A percentile compares a stretch with the other conserved stretches of the same genome.
Conservation (phyloP, 306 rosid species). For the Trifolium dubium region DNA sequence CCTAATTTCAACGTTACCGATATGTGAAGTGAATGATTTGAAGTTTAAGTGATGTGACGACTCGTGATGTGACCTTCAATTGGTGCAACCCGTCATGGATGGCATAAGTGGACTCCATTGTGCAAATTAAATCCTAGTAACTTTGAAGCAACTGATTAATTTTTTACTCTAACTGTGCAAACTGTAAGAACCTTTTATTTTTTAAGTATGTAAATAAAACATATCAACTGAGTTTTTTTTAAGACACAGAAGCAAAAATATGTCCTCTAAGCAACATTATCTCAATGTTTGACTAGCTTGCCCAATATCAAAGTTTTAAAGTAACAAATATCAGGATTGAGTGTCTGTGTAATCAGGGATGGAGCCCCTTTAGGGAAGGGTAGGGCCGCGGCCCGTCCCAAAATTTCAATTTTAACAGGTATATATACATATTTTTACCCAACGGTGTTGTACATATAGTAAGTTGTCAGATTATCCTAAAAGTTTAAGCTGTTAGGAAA, state of each 20-base stretch:
- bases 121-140: not conserved
- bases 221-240: not conserved
- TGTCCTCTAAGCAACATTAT: slow-evolving; percentile 15
- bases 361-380: too few relatives aligned
- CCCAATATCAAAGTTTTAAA: not conserved
- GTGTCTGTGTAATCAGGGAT: too few relatives aligned
- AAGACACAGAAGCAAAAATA: not conserved
- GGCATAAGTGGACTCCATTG: not conserved
- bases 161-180: not conserved
- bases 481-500: too few relatives aligned
- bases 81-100: not conserved
- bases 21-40: not conserved
- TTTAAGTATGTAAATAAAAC: not conserved
- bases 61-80: not conserved
- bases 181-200: not conserved
- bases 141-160: not conserved
- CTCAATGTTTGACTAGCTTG: slow-evolving; percentile 18
- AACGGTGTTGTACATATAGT: too few relatives aligned
- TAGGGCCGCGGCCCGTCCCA: too few relatives aligned
- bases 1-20: not conserved
- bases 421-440: too few relatives aligned
- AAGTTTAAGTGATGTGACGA: not conserved
- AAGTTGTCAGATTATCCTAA: too few relatives aligned
- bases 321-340: not conserved
- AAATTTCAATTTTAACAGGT: too few relatives aligned